Conservation (phyloP, 2,329 filamentous ascomycete species). For the Pseudopithomyces maydicus region DNA sequence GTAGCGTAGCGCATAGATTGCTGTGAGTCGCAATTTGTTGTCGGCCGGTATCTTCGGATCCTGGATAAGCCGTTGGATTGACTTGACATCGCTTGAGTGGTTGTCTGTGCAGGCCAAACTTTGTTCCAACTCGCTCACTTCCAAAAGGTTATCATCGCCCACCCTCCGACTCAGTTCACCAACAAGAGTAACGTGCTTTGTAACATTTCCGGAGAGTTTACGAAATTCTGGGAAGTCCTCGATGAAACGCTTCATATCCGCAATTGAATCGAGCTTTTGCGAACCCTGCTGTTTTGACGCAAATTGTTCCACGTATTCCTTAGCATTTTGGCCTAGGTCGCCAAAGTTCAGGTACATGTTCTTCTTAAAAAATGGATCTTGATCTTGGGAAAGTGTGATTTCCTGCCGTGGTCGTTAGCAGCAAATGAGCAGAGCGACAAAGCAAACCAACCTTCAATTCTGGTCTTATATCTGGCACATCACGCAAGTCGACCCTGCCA, state of each 20-base stretch:
- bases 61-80: slow-evolving; percentile 84
- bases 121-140: slow-evolving; percentile 96
- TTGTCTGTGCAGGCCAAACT: slow-evolving; percentile 97
- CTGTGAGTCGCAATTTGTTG: slow-evolving; percentile 87
- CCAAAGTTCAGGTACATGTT: slow-evolving; percentile 99
- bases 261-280: slow-evolving; percentile 94
- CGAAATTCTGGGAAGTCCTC: slow-evolving; percentile 98
- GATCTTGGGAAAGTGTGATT: slow-evolving; percentile 93
- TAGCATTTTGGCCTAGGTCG: slow-evolving; percentile 92
- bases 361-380: slow-evolving; percentile 98
- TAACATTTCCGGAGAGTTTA: slow-evolving; percentile 95
- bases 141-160: slow-evolving; percentile 82
- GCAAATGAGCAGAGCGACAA: no score
- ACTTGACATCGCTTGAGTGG: slow-evolving; percentile 89
- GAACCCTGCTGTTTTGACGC: slow-evolving; percentile 97
- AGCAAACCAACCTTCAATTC: slow-evolving; percentile 66
- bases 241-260: slow-evolving; percentile 99
- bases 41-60: slow-evolving; percentile 75
- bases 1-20: slow-evolving; percentile 94
- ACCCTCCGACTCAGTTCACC: slow-evolving; percentile 90
- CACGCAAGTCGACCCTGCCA: slow-evolving; percentile 86
- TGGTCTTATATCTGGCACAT: slow-evolving; percentile 80
- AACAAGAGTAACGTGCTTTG: slow-evolving; percentile 96
- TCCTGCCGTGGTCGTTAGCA: slow-evolving; percentile 56
- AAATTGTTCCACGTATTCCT: slow-evolving; percentile 98